A percentile compares a stretch with the other conserved stretches of the same genome.
These are phyloP conservation scores for Xylaria venustula DNA, from an alignment of 495 filamentous ascomycete genomes.

Conservation along the genomic window DNA sequence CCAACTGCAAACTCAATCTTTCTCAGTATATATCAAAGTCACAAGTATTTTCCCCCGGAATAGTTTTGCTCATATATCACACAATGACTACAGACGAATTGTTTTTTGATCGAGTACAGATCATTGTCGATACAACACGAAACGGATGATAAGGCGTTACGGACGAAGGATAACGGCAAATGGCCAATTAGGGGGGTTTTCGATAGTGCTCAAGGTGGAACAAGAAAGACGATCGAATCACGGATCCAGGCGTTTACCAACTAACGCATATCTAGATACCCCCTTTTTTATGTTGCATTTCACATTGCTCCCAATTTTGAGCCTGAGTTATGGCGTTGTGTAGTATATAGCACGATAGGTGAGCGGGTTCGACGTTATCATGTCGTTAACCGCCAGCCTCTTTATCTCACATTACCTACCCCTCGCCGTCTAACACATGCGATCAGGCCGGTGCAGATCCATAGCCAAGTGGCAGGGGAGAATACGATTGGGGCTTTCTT, in stretches of 20 bases:
- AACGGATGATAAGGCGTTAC: constrained; percentile 6
- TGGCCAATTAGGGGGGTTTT: neutral
- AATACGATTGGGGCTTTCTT: constrained; percentile 12
- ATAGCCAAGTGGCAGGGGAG: constrained; percentile 29
- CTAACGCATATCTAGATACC: constrained; percentile 6
- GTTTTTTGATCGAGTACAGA: too few relatives aligned
- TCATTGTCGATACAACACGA: constrained; percentile 1
- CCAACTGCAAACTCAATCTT: neutral
- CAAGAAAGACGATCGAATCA: constrained; percentile 2
- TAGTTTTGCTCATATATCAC: too few relatives aligned
- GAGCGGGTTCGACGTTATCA: constrained; percentile 2
- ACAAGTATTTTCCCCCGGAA: too few relatives aligned
- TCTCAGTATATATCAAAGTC: neutral
- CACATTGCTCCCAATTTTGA: neutral
- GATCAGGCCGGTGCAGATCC: constrained; percentile 2
- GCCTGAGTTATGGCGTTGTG: constrained; percentile 14
- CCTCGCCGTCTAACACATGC: constrained; percentile 15
- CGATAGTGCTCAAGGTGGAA: neutral
- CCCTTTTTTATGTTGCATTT: constrained; percentile 14
- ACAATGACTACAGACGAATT: too few relatives aligned
- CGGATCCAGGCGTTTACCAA: constrained; percentile 6
- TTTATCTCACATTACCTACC: constrained; percentile 8
- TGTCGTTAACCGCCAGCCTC: constrained; percentile 3
- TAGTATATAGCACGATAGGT: constrained; percentile 24
- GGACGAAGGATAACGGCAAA: neutral